A percentile compares a stretch with the other conserved stretches of the same genome.
These are phyloP conservation scores for Tulasnella sp. DNA, from an alignment of 768 basidiomycete species.

Conservation along the genomic window DNA sequence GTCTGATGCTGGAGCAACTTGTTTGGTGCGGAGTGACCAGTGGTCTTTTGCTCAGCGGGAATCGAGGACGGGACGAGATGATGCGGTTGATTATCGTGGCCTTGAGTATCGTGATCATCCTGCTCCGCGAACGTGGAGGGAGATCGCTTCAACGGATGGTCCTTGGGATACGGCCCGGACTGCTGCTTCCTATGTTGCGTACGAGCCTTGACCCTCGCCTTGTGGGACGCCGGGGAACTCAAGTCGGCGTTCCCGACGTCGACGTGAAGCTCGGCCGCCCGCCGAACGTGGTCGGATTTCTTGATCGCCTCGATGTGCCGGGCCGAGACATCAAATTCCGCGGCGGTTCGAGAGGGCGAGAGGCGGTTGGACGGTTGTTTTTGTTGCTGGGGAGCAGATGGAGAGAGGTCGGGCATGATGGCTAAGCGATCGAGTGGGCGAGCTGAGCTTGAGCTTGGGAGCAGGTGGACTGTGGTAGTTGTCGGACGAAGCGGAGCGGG, in stretches of 20 bases:
- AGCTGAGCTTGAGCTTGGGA: background rate
- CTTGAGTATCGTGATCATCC: too few relatives aligned
- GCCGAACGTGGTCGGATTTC: background rate
- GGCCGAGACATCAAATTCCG: background rate
- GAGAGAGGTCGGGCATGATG: background rate
- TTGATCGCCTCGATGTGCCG: background rate
- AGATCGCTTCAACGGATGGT: background rate
- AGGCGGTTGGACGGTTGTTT: background rate
- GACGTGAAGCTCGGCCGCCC: conserved; percentile 1
- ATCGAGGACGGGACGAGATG: background rate
- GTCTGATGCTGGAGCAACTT: background rate
- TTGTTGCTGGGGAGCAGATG: background rate
- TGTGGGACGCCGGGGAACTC: background rate
- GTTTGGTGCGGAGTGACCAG: background rate
- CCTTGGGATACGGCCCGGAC: background rate
- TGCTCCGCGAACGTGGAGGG: background rate
- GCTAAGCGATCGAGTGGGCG: background rate
- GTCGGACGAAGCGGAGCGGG: too few relatives aligned
- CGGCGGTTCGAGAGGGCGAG: background rate
- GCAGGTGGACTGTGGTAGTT: too few relatives aligned
- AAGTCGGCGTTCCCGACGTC: background rate
- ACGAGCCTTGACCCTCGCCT: background rate
- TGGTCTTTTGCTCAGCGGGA: background rate
- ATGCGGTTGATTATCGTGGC: too few relatives aligned
- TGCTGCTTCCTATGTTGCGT: background rate